Evolutionary conservation across 1,139 yeast species (phyloP).

Genomic region (Tardiomyces digboiensis): DNA sequence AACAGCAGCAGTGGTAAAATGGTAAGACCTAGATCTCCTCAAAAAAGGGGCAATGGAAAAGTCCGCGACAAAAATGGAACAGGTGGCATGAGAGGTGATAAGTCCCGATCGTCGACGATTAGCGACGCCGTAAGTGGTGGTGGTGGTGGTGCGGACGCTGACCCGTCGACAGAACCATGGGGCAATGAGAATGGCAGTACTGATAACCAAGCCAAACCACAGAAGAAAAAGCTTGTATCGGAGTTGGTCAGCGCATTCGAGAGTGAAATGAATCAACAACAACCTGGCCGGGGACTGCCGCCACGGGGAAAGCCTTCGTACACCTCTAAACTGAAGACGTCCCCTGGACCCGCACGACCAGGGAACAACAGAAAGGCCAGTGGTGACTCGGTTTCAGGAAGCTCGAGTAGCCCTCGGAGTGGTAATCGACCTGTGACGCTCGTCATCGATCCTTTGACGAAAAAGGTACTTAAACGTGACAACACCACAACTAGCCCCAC

Average conservation of each 20-base stretch:
- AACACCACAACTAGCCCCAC: background rate
- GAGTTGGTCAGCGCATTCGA: background rate
- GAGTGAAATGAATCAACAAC: background rate
- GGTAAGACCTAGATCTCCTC: background rate
- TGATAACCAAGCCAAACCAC: background rate
- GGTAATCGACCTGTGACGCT: background rate
- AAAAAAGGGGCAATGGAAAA: background rate
- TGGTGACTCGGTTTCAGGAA: background rate
- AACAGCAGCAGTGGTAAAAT: too few species aligned
- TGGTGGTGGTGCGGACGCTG: background rate
- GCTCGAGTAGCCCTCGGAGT: background rate
- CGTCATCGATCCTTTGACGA: background rate
- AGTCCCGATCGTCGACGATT: background rate
- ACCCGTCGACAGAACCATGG: too few species aligned
- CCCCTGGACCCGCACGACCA: too few species aligned
- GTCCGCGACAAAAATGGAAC: background rate
- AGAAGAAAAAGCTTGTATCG: background rate
- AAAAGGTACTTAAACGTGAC: background rate
- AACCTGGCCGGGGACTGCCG: background rate
- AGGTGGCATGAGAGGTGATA: background rate
- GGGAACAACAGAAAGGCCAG: too few species aligned
- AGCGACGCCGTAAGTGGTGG: background rate
- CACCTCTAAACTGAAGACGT: too few species aligned
- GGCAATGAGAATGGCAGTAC: background rate
- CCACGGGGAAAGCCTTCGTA: too few species aligned